phyloP scores from a whole-genome alignment of 352 stramenopile species.

The Pythium phragmiticola region DNA sequence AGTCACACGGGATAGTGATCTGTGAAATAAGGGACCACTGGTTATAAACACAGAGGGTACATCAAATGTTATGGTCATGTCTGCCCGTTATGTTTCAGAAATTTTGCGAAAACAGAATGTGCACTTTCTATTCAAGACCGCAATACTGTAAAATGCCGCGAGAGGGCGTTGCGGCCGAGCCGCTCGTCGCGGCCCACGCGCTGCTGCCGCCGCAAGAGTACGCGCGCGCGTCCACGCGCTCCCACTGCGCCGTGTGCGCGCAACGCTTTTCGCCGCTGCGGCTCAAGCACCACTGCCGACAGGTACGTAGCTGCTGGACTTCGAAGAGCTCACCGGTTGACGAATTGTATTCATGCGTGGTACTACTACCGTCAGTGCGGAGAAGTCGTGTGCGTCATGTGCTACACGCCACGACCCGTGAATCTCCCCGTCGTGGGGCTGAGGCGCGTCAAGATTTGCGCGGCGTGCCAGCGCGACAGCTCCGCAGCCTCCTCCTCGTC shows the following conservation, averaged over 20 bases:
- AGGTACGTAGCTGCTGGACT: not conserved
- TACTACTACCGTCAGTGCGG: not conserved
- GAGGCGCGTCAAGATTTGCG: conserved; percentile 7
- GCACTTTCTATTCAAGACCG: not conserved
- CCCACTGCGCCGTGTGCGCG: conserved; percentile 2
- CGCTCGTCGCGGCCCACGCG: conserved; percentile 1
- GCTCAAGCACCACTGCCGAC: conserved; percentile 13
- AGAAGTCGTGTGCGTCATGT: conserved; percentile 6
- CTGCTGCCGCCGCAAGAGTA: conserved; percentile 12
- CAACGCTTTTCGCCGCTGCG: conserved; percentile 2
- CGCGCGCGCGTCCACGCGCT: not conserved
- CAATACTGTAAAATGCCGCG: not conserved
- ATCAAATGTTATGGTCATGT: not conserved
- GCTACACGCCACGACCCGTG: not conserved
- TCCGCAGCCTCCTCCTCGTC: not conserved
- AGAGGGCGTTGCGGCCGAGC: not conserved
- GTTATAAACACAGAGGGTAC: not conserved
- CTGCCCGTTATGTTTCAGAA: not conserved
- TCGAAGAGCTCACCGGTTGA: not conserved
- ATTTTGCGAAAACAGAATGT: not conserved
- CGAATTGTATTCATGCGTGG: not conserved
- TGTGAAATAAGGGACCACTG: conserved; percentile 8
- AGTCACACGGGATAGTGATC: conserved; percentile 1
- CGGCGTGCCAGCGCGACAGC: not conserved
- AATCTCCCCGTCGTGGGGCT: conserved; percentile 9